Evolutionary conservation across 2,329 filamentous ascomycete species (phyloP).

Genomic region (Xylariaceae sp.): DNA sequence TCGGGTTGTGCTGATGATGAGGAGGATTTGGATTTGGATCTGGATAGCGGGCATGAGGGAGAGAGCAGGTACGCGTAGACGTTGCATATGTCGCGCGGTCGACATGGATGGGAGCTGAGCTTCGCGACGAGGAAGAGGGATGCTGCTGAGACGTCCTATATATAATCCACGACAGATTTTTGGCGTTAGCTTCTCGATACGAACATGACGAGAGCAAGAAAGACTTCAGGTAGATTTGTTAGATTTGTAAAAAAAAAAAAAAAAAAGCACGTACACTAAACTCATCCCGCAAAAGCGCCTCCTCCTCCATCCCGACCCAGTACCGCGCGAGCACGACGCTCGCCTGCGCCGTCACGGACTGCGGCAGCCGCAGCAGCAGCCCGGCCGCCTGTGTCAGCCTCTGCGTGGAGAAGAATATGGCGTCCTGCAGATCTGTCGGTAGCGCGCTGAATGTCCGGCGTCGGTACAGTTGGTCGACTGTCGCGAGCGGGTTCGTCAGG

Average conservation of each 20-base stretch:
- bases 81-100: slow-evolving; percentile 74
- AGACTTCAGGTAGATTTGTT: background rate
- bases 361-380: slow-evolving; percentile 74
- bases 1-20: slow-evolving; percentile 19
- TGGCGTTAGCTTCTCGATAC: background rate
- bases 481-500: slow-evolving; percentile 67
- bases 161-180: slow-evolving; percentile 3
- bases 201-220: too few relatives aligned
- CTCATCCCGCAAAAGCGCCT: slow-evolving; percentile 51
- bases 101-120: slow-evolving; percentile 69
- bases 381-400: slow-evolving; percentile 73
- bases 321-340: slow-evolving; percentile 78
- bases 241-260: too few relatives aligned
- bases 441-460: slow-evolving; percentile 49
- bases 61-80: slow-evolving; percentile 78
- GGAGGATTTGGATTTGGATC: slow-evolving; percentile 32
- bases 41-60: slow-evolving; percentile 49
- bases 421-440: slow-evolving; percentile 64
- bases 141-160: slow-evolving; percentile 74
- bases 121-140: slow-evolving; percentile 78
- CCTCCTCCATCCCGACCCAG: slow-evolving; percentile 66
- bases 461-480: slow-evolving; percentile 61
- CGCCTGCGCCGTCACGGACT: slow-evolving; percentile 79
- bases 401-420: slow-evolving; percentile 65
- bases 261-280: slow-evolving; percentile 41